Percentiles rank a stretch among this genome's conserved stretches.
Conservation (phyloP, 2,329 filamentous ascomycete genomes). For the Pestalotiopsis sp. region DNA sequence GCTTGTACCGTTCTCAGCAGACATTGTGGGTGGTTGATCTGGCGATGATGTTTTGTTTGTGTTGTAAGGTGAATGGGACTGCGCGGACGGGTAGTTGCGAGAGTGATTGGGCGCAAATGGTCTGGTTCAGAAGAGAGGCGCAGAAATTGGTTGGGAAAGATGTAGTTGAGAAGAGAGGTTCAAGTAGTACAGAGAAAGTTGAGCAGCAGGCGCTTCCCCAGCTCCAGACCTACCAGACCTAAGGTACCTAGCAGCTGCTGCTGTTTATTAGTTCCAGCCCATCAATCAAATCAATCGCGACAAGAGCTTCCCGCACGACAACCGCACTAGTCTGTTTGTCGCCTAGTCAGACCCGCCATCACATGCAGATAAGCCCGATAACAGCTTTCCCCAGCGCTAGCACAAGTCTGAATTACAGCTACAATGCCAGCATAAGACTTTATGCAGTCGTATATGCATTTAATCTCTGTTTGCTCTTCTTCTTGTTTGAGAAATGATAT, state of each 20-base stretch:
- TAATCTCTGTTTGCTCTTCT: too few relatives aligned
- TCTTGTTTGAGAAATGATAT: too few relatives aligned
- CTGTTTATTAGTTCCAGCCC: slow-evolving; percentile 11
- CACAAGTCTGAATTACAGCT: not conserved
- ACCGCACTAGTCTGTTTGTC: not conserved
- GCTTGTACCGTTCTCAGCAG: slow-evolving; percentile 52
- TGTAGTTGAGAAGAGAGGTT: not conserved
- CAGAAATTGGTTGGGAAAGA: not conserved
- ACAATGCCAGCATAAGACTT: not conserved
- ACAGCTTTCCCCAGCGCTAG: not conserved
- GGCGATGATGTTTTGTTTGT: slow-evolving; percentile 1
- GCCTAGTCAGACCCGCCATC: slow-evolving; percentile 1
- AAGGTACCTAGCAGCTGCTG: not conserved
- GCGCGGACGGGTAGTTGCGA: not conserved
- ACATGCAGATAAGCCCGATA: slow-evolving; percentile 13
- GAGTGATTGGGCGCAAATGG: slow-evolving; percentile 9
- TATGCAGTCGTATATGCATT: not conserved
- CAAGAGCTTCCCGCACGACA: not conserved
- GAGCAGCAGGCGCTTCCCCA: slow-evolving; percentile 8
- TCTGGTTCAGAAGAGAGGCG: not conserved
- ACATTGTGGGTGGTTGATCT: slow-evolving; percentile 40
- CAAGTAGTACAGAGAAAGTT: slow-evolving; percentile 1
- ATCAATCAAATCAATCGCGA: slow-evolving; percentile 11
- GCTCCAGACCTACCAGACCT: not conserved
- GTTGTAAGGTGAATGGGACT: slow-evolving; percentile 13